Evolutionary conservation across 768 basidiomycete genomes (phyloP).

Genomic region (Russula compacta): DNA sequence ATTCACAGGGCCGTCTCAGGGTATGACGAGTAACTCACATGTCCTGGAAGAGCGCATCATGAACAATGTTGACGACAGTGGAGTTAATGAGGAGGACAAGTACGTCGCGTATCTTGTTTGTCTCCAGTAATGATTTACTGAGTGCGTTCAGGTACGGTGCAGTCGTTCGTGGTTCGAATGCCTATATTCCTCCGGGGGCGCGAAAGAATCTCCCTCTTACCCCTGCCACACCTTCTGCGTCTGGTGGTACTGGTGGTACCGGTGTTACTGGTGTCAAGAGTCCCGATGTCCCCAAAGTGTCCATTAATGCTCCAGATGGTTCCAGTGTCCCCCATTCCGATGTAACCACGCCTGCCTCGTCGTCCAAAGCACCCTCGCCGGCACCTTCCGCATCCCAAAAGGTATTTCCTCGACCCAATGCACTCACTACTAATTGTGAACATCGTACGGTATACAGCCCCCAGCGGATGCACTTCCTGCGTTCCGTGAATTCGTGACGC

Average conservation of each 20-base stretch:
- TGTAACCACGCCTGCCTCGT: constrained; percentile 35
- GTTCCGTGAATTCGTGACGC: constrained; percentile 88
- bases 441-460: constrained; percentile 33
- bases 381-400: constrained; percentile 45
- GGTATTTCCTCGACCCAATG: constrained; percentile 30
- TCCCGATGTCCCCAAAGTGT: constrained; percentile 58
- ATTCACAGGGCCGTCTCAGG: constrained; percentile 31
- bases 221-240: constrained; percentile 25
- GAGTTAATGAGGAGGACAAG: constrained; percentile 94
- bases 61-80: constrained; percentile 46
- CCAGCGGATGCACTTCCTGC: constrained; percentile 70
- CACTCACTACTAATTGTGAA: neutral
- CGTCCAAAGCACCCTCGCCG: constrained; percentile 57
- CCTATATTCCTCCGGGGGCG: constrained; percentile 92
- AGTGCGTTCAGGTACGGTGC: constrained; percentile 67
- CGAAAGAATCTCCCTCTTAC: constrained; percentile 36
- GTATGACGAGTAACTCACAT: constrained; percentile 65
- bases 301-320: constrained; percentile 74
- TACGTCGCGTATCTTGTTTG: constrained; percentile 30
- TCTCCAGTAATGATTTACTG: constrained; percentile 23
- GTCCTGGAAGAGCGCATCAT: constrained; percentile 80
- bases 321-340: constrained; percentile 33
- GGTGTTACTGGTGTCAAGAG: constrained; percentile 23
- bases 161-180: constrained; percentile 78
- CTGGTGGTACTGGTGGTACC: constrained; percentile 22